phyloP scores from a whole-genome alignment of 345 rosid species.

The Barbarea vulgaris region DNA sequence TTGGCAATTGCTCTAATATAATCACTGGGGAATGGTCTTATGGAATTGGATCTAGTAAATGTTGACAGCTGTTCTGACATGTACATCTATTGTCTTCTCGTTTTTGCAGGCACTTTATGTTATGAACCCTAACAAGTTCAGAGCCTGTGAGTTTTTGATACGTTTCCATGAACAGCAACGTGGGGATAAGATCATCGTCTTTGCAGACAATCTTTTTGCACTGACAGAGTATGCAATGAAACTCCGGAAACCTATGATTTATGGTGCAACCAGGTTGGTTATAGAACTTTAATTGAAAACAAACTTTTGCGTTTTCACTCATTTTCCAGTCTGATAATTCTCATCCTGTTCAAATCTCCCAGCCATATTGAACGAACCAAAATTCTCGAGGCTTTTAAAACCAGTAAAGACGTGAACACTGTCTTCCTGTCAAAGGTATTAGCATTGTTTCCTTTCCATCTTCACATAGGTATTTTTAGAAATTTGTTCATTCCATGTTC shows the following conservation, averaged over 20 bases:
- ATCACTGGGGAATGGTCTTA: background rate
- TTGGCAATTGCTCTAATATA: background rate
- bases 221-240: conserved; percentile 90
- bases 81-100: conserved; percentile 19
- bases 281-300: conserved; percentile 3
- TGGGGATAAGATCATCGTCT: conserved; percentile 92
- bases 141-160: conserved; percentile 94
- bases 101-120: conserved; percentile 86
- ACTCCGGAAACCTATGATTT: conserved; percentile 94
- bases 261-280: conserved; percentile 94
- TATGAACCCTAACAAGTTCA: conserved; percentile 97
- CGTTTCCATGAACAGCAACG: conserved; percentile 92
- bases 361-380: conserved; percentile 97
- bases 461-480: background rate
- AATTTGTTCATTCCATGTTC: background rate
- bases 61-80: conserved; percentile 22
- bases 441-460: background rate
- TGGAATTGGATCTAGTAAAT: no score
- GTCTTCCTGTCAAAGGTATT: conserved; percentile 84
- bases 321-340: background rate
- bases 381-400: conserved; percentile 87
- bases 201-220: conserved; percentile 97
- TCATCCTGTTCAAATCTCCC: conserved; percentile 26
- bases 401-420: conserved; percentile 81
- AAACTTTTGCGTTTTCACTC: background rate